Evolutionary conservation across 2,329 filamentous ascomycete genomes (phyloP).

Genomic region (Penicillium sp.): DNA sequence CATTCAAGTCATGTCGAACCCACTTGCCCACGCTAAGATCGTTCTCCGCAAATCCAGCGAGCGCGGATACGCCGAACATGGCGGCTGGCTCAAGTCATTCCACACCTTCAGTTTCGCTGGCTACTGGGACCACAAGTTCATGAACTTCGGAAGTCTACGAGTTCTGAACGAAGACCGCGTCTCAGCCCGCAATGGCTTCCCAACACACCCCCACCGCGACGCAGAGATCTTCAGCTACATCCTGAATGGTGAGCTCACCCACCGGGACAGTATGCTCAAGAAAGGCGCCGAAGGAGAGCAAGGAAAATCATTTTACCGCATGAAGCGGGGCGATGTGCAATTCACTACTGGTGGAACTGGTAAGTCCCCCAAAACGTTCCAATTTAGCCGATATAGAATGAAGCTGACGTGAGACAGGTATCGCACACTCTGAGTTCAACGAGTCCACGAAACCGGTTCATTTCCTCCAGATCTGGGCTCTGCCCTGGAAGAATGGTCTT

Average conservation of each 20-base stretch:
- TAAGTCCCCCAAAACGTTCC: constrained; percentile 27
- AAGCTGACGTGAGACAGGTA: constrained; percentile 43
- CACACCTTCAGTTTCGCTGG: constrained; percentile 82
- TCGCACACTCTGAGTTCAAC: constrained; percentile 82
- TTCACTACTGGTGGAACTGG: constrained; percentile 86
- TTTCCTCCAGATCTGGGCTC: constrained; percentile 86
- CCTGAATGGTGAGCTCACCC: constrained; percentile 80
- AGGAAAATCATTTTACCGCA: constrained; percentile 65
- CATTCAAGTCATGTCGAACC: constrained; percentile 58
- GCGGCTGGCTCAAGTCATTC: constrained; percentile 84
- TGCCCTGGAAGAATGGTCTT: constrained; percentile 73
- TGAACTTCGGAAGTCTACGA: constrained; percentile 72
- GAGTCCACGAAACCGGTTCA: constrained; percentile 72
- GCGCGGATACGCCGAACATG: constrained; percentile 77
- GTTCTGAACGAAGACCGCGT: constrained; percentile 91
- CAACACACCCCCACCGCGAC: constrained; percentile 80
- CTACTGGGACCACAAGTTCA: constrained; percentile 67
- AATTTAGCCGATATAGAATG: constrained; percentile 1
- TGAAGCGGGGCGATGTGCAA: constrained; percentile 80
- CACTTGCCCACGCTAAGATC: constrained; percentile 69
- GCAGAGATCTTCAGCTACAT: constrained; percentile 91
- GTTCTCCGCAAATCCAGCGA: constrained; percentile 69
- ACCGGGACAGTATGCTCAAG: constrained; percentile 81
- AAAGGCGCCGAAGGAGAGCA: constrained; percentile 64
- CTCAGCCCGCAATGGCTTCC: constrained; percentile 71